Conservation (phyloP, 768 basidiomycete species). For the Amylocystis lapponica region DNA sequence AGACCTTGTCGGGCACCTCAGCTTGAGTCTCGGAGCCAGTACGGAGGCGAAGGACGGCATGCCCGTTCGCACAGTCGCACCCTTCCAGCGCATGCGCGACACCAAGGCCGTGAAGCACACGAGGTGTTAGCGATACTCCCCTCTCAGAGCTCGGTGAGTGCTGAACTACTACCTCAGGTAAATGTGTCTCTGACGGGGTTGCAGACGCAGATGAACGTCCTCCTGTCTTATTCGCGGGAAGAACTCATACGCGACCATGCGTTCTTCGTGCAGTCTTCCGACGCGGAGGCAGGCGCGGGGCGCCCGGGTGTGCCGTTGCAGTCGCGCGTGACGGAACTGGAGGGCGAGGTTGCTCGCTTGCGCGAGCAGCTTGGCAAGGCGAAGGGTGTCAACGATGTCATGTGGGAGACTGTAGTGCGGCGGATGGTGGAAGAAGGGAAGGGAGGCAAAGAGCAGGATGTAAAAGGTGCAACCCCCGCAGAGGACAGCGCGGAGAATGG, state of each 20-base stretch:
- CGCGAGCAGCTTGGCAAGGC: constrained; percentile 73
- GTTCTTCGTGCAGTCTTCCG: constrained; percentile 50
- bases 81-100: constrained; percentile 74
- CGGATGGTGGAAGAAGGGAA: constrained; percentile 40
- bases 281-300: constrained; percentile 26
- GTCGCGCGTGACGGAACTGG: constrained; percentile 59
- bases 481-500: constrained; percentile 7
- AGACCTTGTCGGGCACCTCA: constrained; percentile 81
- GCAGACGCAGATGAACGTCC: constrained; percentile 12
- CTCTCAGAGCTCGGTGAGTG: constrained; percentile 36
- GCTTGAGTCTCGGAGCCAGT: constrained; percentile 40
- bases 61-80: constrained; percentile 57
- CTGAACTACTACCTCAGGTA: constrained; percentile 5
- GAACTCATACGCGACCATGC: constrained; percentile 63
- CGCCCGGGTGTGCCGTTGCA: constrained; percentile 36
- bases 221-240: constrained; percentile 38
- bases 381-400: constrained; percentile 86
- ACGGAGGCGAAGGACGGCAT: constrained; percentile 46
- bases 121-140: constrained; percentile 64
- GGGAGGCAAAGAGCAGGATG: constrained; percentile 25
- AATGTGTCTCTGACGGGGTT: constrained; percentile 1
- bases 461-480: constrained; percentile 12
- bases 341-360: constrained; percentile 62
- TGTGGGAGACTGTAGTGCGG: constrained; percentile 87
- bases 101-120: constrained; percentile 60